Percentiles rank a stretch among this genome's conserved stretches.
These are phyloP conservation scores for Solanum hybrid DNA, from an alignment of 305 asterid genomes.

Conservation along the genomic window DNA sequence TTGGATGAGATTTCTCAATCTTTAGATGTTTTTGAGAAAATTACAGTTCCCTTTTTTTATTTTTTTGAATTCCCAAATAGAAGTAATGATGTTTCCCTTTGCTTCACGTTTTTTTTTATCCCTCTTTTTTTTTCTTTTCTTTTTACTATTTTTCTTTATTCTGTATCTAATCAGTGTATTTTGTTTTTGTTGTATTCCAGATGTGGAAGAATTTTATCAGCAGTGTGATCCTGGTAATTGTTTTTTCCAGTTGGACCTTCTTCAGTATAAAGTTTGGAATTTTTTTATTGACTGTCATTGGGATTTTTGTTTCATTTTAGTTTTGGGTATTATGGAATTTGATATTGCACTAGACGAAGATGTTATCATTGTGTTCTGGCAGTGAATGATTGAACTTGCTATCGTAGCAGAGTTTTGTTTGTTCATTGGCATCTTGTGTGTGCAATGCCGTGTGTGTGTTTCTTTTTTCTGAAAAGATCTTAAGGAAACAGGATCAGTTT, in stretches of 20 bases:
- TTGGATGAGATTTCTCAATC: not conserved
- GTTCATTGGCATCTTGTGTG: not conserved
- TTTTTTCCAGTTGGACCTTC: not conserved
- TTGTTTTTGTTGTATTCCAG: conserved; percentile 22
- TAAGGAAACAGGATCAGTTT: not conserved
- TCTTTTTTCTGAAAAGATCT: not conserved
- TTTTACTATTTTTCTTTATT: not conserved
- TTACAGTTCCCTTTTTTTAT: not conserved
- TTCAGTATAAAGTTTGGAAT: not conserved
- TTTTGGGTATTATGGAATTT: not conserved
- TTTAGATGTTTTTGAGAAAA: not conserved
- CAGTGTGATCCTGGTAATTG: conserved; percentile 62
- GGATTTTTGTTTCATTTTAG: not conserved
- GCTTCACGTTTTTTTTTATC: not conserved
- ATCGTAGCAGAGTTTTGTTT: not conserved
- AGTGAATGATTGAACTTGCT: not conserved
- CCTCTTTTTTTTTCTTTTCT: not conserved
- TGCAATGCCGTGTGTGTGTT: not conserved
- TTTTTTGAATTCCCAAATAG: not conserved
- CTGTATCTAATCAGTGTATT: not conserved
- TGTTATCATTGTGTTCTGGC: not conserved
- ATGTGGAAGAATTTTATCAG: conserved; percentile 46
- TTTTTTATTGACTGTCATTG: not conserved
- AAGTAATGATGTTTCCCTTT: not conserved
- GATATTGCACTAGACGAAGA: not conserved